A percentile compares a stretch with the other conserved stretches of the same genome.
These are phyloP conservation scores for Trichosporon sp. DNA, from an alignment of 1,284 basidiomycete genomes.

Conservation along the genomic window DNA sequence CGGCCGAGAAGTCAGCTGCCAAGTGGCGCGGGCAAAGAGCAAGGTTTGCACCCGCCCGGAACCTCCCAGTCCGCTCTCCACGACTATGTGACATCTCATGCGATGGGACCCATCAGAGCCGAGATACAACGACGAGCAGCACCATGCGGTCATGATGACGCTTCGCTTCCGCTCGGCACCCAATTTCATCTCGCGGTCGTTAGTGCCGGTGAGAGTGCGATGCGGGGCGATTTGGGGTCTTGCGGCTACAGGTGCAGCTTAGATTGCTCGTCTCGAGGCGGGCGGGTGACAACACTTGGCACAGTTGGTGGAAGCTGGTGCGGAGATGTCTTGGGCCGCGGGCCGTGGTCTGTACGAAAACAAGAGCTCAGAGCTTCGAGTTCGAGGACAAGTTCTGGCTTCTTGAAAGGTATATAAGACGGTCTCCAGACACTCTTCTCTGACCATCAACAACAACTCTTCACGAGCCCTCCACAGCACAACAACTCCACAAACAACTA, in stretches of 20 bases:
- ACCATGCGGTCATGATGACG: neutral
- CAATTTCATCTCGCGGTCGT: neutral
- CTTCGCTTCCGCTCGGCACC: constrained; percentile 1
- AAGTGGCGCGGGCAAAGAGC: neutral
- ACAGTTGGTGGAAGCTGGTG: no score
- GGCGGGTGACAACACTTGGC: no score
- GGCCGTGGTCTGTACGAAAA: neutral
- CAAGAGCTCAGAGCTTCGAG: neutral
- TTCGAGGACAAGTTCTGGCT: neutral
- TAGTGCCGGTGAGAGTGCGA: neutral
- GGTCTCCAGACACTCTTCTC: neutral
- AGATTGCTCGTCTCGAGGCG: no score
- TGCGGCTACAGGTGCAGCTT: neutral
- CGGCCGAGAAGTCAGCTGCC: neutral
- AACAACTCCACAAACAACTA: neutral
- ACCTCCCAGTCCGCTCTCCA: no score
- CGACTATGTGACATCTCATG: no score
- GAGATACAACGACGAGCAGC: neutral
- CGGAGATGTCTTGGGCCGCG: neutral
- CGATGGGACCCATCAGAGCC: no score
- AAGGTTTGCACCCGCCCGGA: neutral
- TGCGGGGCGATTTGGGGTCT: no score
- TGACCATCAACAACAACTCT: neutral
- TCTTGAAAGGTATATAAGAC: constrained; percentile 9
- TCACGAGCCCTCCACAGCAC: neutral